Evolutionary conservation across 2,329 filamentous ascomycete species (phyloP), one percentile per base, ranked within the genome.

Genomic region (Xylariaceae sp.): DNA sequence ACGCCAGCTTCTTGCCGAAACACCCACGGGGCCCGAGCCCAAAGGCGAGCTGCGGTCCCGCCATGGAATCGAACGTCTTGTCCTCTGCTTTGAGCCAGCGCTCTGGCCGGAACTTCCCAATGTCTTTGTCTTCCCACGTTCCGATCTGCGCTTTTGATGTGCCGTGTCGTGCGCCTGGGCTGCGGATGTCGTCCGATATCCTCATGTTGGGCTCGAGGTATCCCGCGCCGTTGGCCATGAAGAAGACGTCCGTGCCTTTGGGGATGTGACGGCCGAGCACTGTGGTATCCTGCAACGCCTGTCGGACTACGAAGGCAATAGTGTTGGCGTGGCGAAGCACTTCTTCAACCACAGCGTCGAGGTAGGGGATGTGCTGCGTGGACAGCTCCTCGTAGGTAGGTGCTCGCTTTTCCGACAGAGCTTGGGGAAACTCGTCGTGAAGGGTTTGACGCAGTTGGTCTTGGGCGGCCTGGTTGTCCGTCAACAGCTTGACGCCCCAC

Each of bases 311-410:
- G 44, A 62, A 49, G 41, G 61, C 45, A 13, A 63, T 54, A 4
- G 63, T 59, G 16, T 54, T 50, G 6, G 58, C 51, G 17, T 60
- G 56, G 2, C 70, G 68, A 10, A 69, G 53, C 6, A 63, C 59
- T 55, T 73, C 68, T 42, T 69, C 65, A 2, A 69, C 52, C 2
- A 63, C 41, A 5, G 68, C 68, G 17, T 70, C 66, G 9, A 69
- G 60, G 36, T 69, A 71, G 1, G 66, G 65, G 0, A 64, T 48
- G 4, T 50, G 50, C 2, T 58, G 47, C 10, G 51, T 47, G n/a
- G 48, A 42, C 42, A 70, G 54, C 53, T 69, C 67, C 0, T 50
- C 31, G 6, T 50, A 48, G 1, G 57, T 62, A 0, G 66, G 67
- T 2, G 41, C 22, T 3, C 66, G 63, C 6, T 47, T 38, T 39